Evolutionary conservation across 2,329 filamentous ascomycete species (phyloP).

Genomic region (Cyclaneusma minus): DNA sequence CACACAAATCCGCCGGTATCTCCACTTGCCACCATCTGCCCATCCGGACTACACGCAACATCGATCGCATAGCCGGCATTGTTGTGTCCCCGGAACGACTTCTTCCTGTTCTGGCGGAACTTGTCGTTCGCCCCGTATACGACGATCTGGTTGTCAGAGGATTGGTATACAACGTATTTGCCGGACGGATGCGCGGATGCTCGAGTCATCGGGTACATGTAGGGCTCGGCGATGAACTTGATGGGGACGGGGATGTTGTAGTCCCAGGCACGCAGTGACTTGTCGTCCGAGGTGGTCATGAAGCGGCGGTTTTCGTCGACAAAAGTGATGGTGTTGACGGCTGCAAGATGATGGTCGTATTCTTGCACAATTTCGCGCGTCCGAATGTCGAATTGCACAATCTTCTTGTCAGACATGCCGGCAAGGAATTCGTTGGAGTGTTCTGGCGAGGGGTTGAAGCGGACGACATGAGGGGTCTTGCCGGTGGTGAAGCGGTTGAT

Average conservation of each 20-base stretch:
- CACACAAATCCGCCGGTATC: conserved; percentile 81
- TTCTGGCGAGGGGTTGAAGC: conserved; percentile 72
- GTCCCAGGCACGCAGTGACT: conserved; percentile 91
- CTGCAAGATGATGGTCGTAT: conserved; percentile 96
- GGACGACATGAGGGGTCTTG: conserved; percentile 87
- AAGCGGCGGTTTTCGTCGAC: conserved; percentile 89
- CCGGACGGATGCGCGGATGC: conserved; percentile 72
- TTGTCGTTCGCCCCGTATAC: conserved; percentile 91
- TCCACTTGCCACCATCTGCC: conserved; percentile 76
- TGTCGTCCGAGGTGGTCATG: conserved; percentile 96
- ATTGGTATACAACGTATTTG: conserved; percentile 91
- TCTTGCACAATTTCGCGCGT: conserved; percentile 75
- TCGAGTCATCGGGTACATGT: conserved; percentile 94
- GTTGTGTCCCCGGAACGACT: conserved; percentile 90
- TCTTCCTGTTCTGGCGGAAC: conserved; percentile 95
- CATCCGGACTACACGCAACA: conserved; percentile 75
- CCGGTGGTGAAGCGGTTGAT: conserved; percentile 80
- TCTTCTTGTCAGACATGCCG: conserved; percentile 98
- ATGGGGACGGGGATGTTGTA: conserved; percentile 97
- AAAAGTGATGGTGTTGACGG: conserved; percentile 94
- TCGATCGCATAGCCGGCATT: conserved; percentile 90
- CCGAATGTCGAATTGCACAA: conserved; percentile 87
- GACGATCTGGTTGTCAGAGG: conserved; percentile 87
- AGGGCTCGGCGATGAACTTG: conserved; percentile 93
- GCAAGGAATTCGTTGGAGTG: conserved; percentile 82